Percentiles rank a stretch among this genome's conserved stretches.
These are phyloP conservation scores for Ophiostoma sp. DNA, from an alignment of 2,329 filamentous ascomycete genomes.

Conservation along the genomic window DNA sequence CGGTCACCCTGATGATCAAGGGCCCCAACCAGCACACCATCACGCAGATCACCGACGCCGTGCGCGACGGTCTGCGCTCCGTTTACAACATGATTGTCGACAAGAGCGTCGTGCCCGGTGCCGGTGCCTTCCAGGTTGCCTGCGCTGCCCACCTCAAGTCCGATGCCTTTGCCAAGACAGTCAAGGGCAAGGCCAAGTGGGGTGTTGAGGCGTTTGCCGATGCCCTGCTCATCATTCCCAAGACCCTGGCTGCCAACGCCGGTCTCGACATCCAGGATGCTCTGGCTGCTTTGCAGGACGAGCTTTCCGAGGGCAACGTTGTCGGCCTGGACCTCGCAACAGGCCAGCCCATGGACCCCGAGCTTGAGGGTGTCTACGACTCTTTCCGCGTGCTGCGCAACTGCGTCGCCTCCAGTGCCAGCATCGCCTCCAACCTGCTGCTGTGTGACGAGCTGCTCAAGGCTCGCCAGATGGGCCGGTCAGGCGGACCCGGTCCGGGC, in stretches of 20 bases:
- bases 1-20: conserved; percentile 95
- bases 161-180: conserved; percentile 77
- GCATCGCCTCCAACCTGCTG: conserved; percentile 90
- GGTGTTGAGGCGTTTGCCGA: conserved; percentile 94
- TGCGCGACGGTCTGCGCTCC: conserved; percentile 87
- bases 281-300: conserved; percentile 79
- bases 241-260: conserved; percentile 92
- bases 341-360: conserved; percentile 91
- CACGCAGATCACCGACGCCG: conserved; percentile 91
- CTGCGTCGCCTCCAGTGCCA: conserved; percentile 85
- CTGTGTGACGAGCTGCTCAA: conserved; percentile 97
- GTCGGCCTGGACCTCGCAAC: conserved; percentile 82
- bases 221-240: conserved; percentile 89
- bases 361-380: conserved; percentile 87
- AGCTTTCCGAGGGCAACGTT: conserved; percentile 73
- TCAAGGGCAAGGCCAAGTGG: conserved; percentile 97
- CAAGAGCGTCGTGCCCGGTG: conserved; percentile 87
- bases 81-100: conserved; percentile 99
- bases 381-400: conserved; percentile 94
- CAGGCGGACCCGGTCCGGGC: conserved; percentile 56
- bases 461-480: conserved; percentile 84
- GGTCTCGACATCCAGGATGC: conserved; percentile 96
- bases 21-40: conserved; percentile 97
- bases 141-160: conserved; percentile 82
- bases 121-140: conserved; percentile 91